Base-by-base conservation (phyloP, 768 basidiomycete species). In the Pholiota microspora region DNA sequence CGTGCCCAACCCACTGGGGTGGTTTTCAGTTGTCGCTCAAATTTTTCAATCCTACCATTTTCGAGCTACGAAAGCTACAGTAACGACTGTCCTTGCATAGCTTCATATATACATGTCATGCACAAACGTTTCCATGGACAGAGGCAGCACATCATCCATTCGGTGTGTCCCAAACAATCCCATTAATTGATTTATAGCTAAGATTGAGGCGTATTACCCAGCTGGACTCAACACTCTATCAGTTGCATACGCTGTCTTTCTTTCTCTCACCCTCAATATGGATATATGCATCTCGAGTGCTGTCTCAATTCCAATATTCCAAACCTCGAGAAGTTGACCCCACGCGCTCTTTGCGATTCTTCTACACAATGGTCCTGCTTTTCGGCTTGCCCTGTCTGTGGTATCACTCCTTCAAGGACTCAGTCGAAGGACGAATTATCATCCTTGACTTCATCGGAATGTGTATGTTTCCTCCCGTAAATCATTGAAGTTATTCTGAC, bases 361-460 rank as follows among this genome's bases (percentile, higher is more conserved):
- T 84, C 76, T 82, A 83, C 70, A 59, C 73, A 59, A 70, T 86
- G 61, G 73, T 88, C 58, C 59, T 84, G 50, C 62, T 80, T 55
- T 76, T 84, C 69, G 89, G 89, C 57, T 57, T 73, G 31, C 77
- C 82, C 28, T 80, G 76, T 58, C 56, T 92, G 32, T 88, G 84
- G 81, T 72, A 71, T 31, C 90, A 92, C 61, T 73, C 78, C 51
- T 74, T 72, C 27, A 67, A 75, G 34, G 79, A 80, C 4, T 70
- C 80, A 49, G 67, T 76, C 25, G 79, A 85, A 53, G 82, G 83
- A n/a, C 76, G 84, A 60, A 73, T 80, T 8, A 69, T 90, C 62
- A 68, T 92, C 29, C 81, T 92, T 56, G 89, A 92, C 66, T 92
- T 92, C 63, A 79, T 92, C 54, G 89, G 90, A 51, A 77, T 84